These are phyloP conservation scores for Lophiotrema nucula DNA, from an alignment of 495 filamentous ascomycete species.

Conservation along the genomic window DNA sequence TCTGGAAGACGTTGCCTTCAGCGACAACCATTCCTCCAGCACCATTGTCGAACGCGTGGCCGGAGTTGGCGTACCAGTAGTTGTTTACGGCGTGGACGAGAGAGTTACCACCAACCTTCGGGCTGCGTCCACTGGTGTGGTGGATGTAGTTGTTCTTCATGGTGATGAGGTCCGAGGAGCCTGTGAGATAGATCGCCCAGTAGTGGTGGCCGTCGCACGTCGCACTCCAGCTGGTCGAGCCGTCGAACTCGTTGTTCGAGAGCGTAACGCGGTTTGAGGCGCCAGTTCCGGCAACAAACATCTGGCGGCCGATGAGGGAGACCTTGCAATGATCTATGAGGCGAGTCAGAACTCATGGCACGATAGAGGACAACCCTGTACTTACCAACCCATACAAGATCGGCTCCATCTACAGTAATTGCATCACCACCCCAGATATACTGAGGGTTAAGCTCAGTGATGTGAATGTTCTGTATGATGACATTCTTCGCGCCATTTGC, in stretches of 20 bases:
- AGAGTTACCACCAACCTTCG: constrained; percentile 51
- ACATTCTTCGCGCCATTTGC: constrained; percentile 47
- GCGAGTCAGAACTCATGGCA: no score
- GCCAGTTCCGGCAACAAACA: constrained; percentile 42
- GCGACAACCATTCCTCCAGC: constrained; percentile 53
- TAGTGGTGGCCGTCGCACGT: constrained; percentile 57
- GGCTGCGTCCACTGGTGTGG: constrained; percentile 53
- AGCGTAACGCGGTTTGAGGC: constrained; percentile 45
- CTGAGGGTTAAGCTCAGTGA: constrained; percentile 51
- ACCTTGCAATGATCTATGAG: constrained; percentile 35
- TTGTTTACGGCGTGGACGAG: constrained; percentile 58
- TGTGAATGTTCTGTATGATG: constrained; percentile 52
- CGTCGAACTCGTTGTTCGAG: constrained; percentile 49
- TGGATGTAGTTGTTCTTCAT: constrained; percentile 52
- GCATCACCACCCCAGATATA: constrained; percentile 54
- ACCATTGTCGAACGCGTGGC: constrained; percentile 58
- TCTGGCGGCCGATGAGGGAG: constrained; percentile 49
- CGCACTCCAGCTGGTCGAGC: constrained; percentile 50
- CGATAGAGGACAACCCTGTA: not conserved
- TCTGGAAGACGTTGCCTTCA: constrained; percentile 62
- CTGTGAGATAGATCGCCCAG: constrained; percentile 52
- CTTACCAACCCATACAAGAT: constrained; percentile 53
- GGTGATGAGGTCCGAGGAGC: constrained; percentile 46
- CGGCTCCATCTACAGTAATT: constrained; percentile 46
- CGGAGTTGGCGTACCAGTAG: constrained; percentile 54